Base-by-base conservation (phyloP, 1,284 basidiomycete genomes). In the Inonotus hispidus region DNA sequence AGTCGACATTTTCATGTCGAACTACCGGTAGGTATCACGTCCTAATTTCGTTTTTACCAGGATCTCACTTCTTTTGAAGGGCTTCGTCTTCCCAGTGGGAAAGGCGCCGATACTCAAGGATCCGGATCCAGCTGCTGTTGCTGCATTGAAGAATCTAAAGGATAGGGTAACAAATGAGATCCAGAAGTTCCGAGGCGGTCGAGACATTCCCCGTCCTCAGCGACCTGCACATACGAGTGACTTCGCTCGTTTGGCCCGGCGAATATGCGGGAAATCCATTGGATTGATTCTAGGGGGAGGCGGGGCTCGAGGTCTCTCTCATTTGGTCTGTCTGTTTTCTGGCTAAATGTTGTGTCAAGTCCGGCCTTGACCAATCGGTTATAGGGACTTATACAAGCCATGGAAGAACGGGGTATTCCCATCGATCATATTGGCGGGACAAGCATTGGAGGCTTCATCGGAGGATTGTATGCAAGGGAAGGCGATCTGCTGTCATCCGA, bases 221-320 rank as follows among this genome's bases (percentile, higher is more conserved):
- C 82, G 87, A 0, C 84, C 87, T 10, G 84, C 91, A 1, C 88
- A 96, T 68, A 83, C 86, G 65, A 95, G 90, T 66, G 96, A 99
- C 72, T 98, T 99, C 74, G 88, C 95, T 13, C 82, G 97, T 41
- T 76, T 99, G 41, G 97, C 96, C 0, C 80, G 96, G 58, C 79
- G 95, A 56, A 82, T 99, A 58, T 97, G 94, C 69, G 96, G 95
- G 10, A 92, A 88, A 70, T 94, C 92, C 13, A 91, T 99, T 61
- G 97, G 95, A 1, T 78, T 99, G 37, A 94, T 99, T 2, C 82
- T 99, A 0, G 96, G 96, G 19, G 96, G 96, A 13, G 97, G 96
- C 13, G 96, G 97, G 7, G 97, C 95, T 5, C 84, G 97, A 58
- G 96, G 96, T 29, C 87, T 98, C 66, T 89, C 95, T 0, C 97